phyloP scores from a whole-genome alignment of 176 grass and related monocot genomes.

The Panicum miliaceum region DNA sequence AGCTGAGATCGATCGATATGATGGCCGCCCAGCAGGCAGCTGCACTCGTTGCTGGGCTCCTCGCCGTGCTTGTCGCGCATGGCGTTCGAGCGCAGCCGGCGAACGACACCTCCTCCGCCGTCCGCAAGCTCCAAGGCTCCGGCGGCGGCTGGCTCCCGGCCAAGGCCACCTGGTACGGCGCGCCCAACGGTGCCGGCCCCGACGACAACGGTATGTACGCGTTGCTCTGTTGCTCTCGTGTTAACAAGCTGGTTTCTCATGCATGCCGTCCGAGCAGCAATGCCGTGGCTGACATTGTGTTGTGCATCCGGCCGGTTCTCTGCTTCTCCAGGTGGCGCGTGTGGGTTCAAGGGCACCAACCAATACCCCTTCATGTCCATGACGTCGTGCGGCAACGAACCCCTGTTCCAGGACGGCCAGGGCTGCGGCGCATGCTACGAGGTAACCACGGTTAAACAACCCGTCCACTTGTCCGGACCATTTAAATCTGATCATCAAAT shows the following conservation, averaged over 20 bases:
- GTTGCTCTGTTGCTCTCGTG: no score
- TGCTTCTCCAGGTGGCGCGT: constrained; percentile 49
- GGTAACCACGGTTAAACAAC: constrained; percentile 13
- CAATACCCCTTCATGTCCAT: constrained; percentile 59
- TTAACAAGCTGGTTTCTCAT: neutral
- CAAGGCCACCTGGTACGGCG: constrained; percentile 72
- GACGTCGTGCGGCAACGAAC: constrained; percentile 59
- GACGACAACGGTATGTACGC: constrained; percentile 48
- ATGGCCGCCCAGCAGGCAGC: constrained; percentile 28
- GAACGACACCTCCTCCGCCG: constrained; percentile 13
- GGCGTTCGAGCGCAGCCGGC: neutral
- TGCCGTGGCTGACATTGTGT: neutral
- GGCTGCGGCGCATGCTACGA: constrained; percentile 70
- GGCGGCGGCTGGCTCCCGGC: constrained; percentile 29
- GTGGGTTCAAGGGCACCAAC: constrained; percentile 57
- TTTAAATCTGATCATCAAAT: neutral
- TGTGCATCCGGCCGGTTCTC: neutral
- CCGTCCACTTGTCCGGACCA: neutral
- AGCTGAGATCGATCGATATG: neutral
- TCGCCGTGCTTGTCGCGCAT: constrained; percentile 3
- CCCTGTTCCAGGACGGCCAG: constrained; percentile 48
- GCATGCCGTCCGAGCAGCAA: neutral
- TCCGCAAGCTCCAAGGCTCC: constrained; percentile 1
- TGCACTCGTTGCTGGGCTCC: neutral
- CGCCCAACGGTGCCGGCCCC: constrained; percentile 57